Evolutionary conservation across 495 filamentous ascomycete genomes (phyloP).

Genomic region (Apiosordaria backusii): DNA sequence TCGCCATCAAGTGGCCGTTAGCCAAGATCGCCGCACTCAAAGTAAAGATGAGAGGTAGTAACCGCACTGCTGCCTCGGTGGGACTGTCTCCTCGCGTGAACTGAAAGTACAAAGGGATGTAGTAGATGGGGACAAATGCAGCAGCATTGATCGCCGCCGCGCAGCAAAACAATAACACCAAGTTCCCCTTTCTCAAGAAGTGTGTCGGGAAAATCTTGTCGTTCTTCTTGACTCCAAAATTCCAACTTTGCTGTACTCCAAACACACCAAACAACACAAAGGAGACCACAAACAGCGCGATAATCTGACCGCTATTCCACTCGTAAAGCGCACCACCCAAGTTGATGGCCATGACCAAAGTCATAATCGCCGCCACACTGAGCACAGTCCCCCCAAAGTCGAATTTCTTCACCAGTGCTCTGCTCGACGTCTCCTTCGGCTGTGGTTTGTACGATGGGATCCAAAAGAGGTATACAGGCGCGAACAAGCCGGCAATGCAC

Average conservation of each 20-base stretch:
- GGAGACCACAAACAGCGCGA: slow-evolving; percentile 49
- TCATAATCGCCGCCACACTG: slow-evolving; percentile 37
- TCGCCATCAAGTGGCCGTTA: slow-evolving; percentile 51
- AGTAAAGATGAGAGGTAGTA: slow-evolving; percentile 56
- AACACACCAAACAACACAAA: slow-evolving; percentile 50
- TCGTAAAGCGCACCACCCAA: slow-evolving; percentile 54
- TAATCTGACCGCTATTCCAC: slow-evolving; percentile 51
- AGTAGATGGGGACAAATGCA: slow-evolving; percentile 43
- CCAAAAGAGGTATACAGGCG: slow-evolving; percentile 55
- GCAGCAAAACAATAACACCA: slow-evolving; percentile 44
- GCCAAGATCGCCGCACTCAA: slow-evolving; percentile 43
- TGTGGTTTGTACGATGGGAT: slow-evolving; percentile 47
- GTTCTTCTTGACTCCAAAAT: slow-evolving; percentile 41
- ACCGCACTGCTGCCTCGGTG: slow-evolving; percentile 49
- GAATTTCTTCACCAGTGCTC: slow-evolving; percentile 34
- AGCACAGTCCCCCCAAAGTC: slow-evolving; percentile 45
- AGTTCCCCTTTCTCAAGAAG: slow-evolving; percentile 40
- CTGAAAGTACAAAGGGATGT: slow-evolving; percentile 58
- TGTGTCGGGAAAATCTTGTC: slow-evolving; percentile 54
- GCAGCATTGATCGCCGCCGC: slow-evolving; percentile 34
- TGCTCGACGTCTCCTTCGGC: slow-evolving; percentile 30
- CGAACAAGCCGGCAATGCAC: slow-evolving; percentile 48
- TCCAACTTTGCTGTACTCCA: slow-evolving; percentile 48
- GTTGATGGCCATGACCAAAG: slow-evolving; percentile 49
- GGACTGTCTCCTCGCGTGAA: slow-evolving; percentile 51